Base-by-base conservation (phyloP, 2,329 filamentous ascomycete species). In the Davidsoniella eucalypti region DNA sequence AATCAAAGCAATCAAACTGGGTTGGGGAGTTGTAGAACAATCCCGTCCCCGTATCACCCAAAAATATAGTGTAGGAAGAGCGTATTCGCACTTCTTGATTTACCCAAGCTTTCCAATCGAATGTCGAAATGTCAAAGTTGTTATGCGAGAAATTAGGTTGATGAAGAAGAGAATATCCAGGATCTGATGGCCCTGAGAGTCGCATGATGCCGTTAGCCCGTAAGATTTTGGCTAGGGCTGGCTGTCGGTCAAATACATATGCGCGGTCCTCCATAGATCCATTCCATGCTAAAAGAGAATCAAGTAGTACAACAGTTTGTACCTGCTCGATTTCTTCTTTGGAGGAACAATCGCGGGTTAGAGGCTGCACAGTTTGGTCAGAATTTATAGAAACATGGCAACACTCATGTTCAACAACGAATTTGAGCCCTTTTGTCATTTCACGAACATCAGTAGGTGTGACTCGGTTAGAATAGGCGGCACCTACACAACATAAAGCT, bases 11-110 rank as follows among this genome's bases (percentile, higher is more conserved):
- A 52, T 84, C 76, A 40, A 86, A 75, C 42, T 75, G 69, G 12
- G 80, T 73, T 8, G 70, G 63, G n/a, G 66, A 65, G 60, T 87
- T 86, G 69, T 85, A 87, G 60, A 80, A 87, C 17, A 87, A 72
- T 16, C 75, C 75, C 59, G 81, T 72, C 9, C 79, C 75, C 14
- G 73, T 69, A 58, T 86, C 82, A 33, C 73, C 67, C 16, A 84
- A 64, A 58, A 78, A 79, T 2, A 84, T 69, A 57, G 76, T 71
- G 57, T 78, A 78, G 69, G 84, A 73, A 16, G 79, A 63, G 39
- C 82, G 71, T 26, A 75, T 74, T 40, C 80, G 74, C 59, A 75
- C 77, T 64, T 87, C 83, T 57, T 86, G 82, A 54, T 81, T 76
- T 33, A 84, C 67, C 82, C 82, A 87, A 4, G 65, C 61, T 17